A percentile compares a stretch with the other conserved stretches of the same genome.
Conservation (phyloP, 768 basidiomycete species). For the Trametes elegans region DNA sequence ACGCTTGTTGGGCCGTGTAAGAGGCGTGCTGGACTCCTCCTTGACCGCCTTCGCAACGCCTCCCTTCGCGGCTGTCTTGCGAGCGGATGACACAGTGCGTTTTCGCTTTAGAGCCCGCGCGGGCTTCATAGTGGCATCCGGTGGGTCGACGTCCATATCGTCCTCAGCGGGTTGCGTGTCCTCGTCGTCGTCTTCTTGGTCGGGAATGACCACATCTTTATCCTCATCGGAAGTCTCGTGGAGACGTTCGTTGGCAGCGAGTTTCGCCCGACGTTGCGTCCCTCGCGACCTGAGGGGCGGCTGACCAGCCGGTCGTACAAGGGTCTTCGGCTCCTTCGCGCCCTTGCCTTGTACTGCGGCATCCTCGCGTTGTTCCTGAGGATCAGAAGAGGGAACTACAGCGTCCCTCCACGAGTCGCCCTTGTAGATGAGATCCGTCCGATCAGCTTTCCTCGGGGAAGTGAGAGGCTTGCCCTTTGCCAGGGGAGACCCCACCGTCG, state of each 20-base stretch:
- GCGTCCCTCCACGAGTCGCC: slow-evolving; percentile 13
- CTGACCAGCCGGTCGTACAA: neutral
- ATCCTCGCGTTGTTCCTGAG: slow-evolving; percentile 46
- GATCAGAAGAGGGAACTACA: slow-evolving; percentile 58
- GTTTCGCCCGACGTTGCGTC: slow-evolving; percentile 10
- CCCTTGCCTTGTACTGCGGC: slow-evolving; percentile 3
- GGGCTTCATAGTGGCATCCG: slow-evolving; percentile 41
- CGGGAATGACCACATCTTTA: slow-evolving; percentile 33
- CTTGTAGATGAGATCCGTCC: slow-evolving; percentile 14
- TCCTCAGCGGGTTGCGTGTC: slow-evolving; percentile 28
- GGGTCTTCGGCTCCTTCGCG: slow-evolving; percentile 11
- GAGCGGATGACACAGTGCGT: slow-evolving; percentile 17
- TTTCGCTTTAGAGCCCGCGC: slow-evolving; percentile 37
- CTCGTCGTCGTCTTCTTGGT: slow-evolving; percentile 39
- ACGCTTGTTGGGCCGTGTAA: slow-evolving; percentile 18
- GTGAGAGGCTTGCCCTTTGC: neutral
- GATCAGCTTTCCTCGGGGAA: slow-evolving; percentile 5
- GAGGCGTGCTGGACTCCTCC: slow-evolving; percentile 12
- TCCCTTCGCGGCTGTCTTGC: slow-evolving; percentile 27
- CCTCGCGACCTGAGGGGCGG: neutral
- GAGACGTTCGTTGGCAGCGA: slow-evolving; percentile 1
- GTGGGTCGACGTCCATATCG: slow-evolving; percentile 18
- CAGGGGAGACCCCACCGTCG: neutral
- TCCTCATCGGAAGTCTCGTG: slow-evolving; percentile 25
- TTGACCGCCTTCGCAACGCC: neutral